Evolutionary conservation across 1,284 basidiomycete species (phyloP), one percentile per base, ranked within the genome.

Genomic region (Cerioporus squamosus): DNA sequence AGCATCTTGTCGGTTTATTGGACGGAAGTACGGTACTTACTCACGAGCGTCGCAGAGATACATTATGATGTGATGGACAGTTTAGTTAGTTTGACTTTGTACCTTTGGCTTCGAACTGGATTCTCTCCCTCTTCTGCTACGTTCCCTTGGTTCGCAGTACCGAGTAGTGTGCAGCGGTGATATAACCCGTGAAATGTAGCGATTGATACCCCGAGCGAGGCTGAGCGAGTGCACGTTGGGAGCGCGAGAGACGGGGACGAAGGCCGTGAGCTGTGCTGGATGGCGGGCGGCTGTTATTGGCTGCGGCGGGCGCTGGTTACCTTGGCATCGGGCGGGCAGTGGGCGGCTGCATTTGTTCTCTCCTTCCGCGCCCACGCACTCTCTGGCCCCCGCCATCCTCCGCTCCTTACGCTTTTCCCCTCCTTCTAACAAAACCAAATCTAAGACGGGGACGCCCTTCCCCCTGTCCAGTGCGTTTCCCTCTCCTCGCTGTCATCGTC

Each of bases 391-490:
- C 52, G 53, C 58, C 64, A 61, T 53, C 59, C 43, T 62, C 57
- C 59, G 60, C 58, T 62, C 60, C 55, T 67, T 68, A 63, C 57
- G 47, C 40, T 45, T 51, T 56, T 53, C 59, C 60, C 24, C 51
- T 65, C 62, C 51, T 60, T 67, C 57, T 24, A 57, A 53, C 52
- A 55, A 63, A 61, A 62, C 61, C 52, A 49, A 23, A 38, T 36
- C 26, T 51, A 38, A 38, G 44, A 55, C 49, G 57, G 60, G 63
- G 59, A 52, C 50, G 20, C 53, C 59, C 62, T 24, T 47, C 60
- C 59, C 59, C 54, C 49, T 58, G 46, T 61, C 53, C 62, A 60
- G 61, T 62, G 55, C 61, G 62, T 61, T 45, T 42, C 50, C 42
- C 44, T 59, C 42, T 53, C 44, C 52, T 51, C 54, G 53, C 49